A percentile compares a stretch with the other conserved stretches of the same genome.
Conservation (phyloP, 1,284 basidiomycete genomes). For the Somion occarium region DNA sequence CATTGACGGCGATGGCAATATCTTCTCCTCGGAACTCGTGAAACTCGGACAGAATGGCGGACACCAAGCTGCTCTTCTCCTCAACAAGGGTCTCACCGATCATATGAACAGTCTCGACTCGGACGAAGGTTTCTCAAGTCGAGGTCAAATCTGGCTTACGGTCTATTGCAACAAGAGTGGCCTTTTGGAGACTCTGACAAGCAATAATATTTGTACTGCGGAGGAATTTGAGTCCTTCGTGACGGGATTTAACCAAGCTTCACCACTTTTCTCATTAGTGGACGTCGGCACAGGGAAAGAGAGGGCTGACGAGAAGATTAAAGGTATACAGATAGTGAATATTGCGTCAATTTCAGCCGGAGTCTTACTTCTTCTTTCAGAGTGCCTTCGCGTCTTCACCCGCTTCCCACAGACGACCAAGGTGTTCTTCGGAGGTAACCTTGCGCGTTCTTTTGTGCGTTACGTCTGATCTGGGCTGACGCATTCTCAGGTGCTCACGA, state of each 20-base stretch:
- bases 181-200: conserved; percentile 33
- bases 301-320: conserved; percentile 52
- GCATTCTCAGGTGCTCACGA: conserved; percentile 40
- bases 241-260: conserved; percentile 42
- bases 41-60: conserved; percentile 35
- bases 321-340: conserved; percentile 29
- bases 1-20: conserved; percentile 46
- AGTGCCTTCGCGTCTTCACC: conserved; percentile 40
- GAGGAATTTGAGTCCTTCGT: conserved; percentile 42
- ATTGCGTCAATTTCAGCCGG: background rate
- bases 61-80: conserved; percentile 36
- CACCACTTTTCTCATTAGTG: conserved; percentile 43
- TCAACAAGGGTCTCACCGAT: conserved; percentile 36
- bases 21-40: conserved; percentile 38
- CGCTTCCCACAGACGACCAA: conserved; percentile 39
- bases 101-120: conserved; percentile 26
- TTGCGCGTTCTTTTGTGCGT: conserved; percentile 19
- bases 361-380: conserved; percentile 18
- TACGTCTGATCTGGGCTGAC: background rate
- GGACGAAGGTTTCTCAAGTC: conserved; percentile 20
- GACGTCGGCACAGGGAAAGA: conserved; percentile 57
- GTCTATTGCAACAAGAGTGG: conserved; percentile 44
- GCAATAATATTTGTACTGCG: conserved; percentile 31
- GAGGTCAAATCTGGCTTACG: conserved; percentile 36
- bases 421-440: conserved; percentile 43